A percentile compares a stretch with the other conserved stretches of the same genome.
These are phyloP conservation scores for Claviceps fusiformis DNA, from an alignment of 2,329 filamentous ascomycete genomes.

Conservation along the genomic window DNA sequence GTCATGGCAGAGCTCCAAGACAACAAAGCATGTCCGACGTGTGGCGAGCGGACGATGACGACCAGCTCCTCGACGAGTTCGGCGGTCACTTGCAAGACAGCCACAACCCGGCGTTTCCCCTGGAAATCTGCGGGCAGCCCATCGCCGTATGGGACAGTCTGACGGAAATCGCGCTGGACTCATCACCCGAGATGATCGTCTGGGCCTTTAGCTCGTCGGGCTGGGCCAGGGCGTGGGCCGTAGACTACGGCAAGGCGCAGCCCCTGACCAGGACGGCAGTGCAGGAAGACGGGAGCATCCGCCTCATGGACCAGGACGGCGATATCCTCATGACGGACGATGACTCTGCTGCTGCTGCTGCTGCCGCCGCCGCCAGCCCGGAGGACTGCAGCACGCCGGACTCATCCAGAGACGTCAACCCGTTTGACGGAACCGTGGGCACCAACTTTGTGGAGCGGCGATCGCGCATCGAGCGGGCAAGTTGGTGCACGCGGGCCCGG, in stretches of 20 bases:
- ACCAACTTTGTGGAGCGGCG: conserved; percentile 4
- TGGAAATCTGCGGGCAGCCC: conserved; percentile 18
- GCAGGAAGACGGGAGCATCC: conserved; percentile 19
- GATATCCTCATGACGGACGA: conserved; percentile 16
- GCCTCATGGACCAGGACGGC: conserved; percentile 17
- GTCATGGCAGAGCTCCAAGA: conserved; percentile 4
- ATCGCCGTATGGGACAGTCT: conserved; percentile 19
- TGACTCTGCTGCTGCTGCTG: not conserved
- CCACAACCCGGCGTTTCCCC: conserved; percentile 10
- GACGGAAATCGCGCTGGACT: conserved; percentile 19
- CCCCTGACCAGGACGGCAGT: conserved; percentile 10
- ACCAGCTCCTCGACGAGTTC: conserved; percentile 10
- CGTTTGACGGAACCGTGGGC: conserved; percentile 7
- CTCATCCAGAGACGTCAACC: conserved; percentile 2
- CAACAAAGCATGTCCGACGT: conserved; percentile 6
- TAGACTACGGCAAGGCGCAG: conserved; percentile 13
- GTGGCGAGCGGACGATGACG: conserved; percentile 12
- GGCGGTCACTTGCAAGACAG: conserved; percentile 8
- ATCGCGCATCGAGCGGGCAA: conserved; percentile 4
- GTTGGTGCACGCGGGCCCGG: conserved; percentile 3
- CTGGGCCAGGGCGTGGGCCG: conserved; percentile 19
- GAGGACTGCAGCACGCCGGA: not conserved
- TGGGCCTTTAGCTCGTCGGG: conserved; percentile 23
- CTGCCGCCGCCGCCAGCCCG: not conserved
- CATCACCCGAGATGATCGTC: conserved; percentile 20